A percentile compares a stretch with the other conserved stretches of the same genome.
These are phyloP conservation scores for Cenchrus americanus DNA, from an alignment of 176 grass and related monocot genomes.

Conservation along the genomic window DNA sequence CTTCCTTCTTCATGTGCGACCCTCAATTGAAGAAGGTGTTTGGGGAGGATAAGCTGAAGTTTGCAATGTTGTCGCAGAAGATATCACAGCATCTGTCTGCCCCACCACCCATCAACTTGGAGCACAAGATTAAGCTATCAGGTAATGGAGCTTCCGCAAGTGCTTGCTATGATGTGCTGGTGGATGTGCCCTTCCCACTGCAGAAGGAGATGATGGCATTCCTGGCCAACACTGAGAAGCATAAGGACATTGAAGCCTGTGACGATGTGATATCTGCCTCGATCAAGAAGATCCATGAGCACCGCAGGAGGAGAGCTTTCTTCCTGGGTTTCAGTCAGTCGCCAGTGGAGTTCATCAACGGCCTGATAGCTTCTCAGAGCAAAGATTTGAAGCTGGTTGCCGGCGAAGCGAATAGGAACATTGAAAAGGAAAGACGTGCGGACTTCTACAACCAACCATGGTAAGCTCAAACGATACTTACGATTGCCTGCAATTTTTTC, in stretches of 20 bases:
- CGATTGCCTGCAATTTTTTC: background rate
- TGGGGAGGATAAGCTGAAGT: constrained; percentile 93
- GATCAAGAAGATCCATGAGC: constrained; percentile 99
- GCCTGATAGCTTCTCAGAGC: constrained; percentile 89
- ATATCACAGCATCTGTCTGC: constrained; percentile 81
- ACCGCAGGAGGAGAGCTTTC: constrained; percentile 89
- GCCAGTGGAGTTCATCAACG: constrained; percentile 92
- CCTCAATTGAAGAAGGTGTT: constrained; percentile 79
- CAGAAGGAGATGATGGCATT: constrained; percentile 89
- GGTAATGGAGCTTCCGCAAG: constrained; percentile 65
- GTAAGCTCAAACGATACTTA: constrained; percentile 41
- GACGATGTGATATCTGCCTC: constrained; percentile 91
- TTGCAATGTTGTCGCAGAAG: constrained; percentile 91
- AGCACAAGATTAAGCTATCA: constrained; percentile 84
- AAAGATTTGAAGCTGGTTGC: constrained; percentile 95
- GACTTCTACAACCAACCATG: constrained; percentile 96
- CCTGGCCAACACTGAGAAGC: constrained; percentile 90
- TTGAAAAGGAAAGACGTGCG: constrained; percentile 80
- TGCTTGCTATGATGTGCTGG: constrained; percentile 90
- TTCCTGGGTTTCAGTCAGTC: constrained; percentile 98
- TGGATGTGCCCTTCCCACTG: constrained; percentile 91
- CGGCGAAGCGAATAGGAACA: constrained; percentile 80
- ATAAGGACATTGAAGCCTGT: constrained; percentile 93
- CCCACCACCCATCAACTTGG: constrained; percentile 76
- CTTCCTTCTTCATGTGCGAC: constrained; percentile 83